phyloP scores from a whole-genome alignment of 768 basidiomycete genomes.

The Rhizopogon rudus region DNA sequence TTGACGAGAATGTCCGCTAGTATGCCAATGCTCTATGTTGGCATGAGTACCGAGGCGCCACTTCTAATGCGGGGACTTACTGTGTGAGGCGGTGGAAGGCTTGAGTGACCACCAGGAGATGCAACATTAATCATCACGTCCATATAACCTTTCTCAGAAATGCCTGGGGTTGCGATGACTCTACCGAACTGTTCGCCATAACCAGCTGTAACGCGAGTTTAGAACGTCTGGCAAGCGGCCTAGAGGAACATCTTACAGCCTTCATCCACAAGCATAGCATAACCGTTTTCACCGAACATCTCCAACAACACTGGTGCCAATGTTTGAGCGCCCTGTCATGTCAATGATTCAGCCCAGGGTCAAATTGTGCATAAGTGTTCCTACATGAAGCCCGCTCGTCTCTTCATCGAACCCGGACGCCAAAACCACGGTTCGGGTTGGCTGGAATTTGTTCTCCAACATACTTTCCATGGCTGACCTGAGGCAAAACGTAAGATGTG shows the following conservation, averaged over 20 bases:
- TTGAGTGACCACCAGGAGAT: constrained; percentile 80
- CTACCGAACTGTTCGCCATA: constrained; percentile 47
- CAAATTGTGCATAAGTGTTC: not conserved
- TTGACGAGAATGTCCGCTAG: constrained; percentile 65
- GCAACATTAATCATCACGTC: constrained; percentile 61
- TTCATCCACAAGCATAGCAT: constrained; percentile 85
- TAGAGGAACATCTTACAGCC: constrained; percentile 47
- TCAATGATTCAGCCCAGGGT: not conserved
- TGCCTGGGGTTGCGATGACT: constrained; percentile 54
- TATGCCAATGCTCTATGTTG: constrained; percentile 73
- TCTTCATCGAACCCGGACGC: constrained; percentile 80
- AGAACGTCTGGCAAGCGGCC: not conserved
- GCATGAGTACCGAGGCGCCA: constrained; percentile 1
- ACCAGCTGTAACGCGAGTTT: constrained; percentile 33
- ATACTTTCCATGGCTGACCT: constrained; percentile 61
- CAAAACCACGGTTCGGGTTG: constrained; percentile 56
- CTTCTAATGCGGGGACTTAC: constrained; percentile 29
- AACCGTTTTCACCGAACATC: constrained; percentile 65
- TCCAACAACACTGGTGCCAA: constrained; percentile 45
- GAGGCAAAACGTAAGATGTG: not conserved
- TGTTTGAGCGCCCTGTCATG: constrained; percentile 46
- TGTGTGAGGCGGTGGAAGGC: constrained; percentile 78
- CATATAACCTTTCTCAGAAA: constrained; percentile 72
- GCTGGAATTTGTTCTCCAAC: constrained; percentile 56
- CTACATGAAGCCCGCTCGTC: constrained; percentile 45